Evolutionary conservation across 2,329 filamentous ascomycete species (phyloP), one percentile per base, ranked within the genome.

Genomic region (Microsporum ferrugineum): DNA sequence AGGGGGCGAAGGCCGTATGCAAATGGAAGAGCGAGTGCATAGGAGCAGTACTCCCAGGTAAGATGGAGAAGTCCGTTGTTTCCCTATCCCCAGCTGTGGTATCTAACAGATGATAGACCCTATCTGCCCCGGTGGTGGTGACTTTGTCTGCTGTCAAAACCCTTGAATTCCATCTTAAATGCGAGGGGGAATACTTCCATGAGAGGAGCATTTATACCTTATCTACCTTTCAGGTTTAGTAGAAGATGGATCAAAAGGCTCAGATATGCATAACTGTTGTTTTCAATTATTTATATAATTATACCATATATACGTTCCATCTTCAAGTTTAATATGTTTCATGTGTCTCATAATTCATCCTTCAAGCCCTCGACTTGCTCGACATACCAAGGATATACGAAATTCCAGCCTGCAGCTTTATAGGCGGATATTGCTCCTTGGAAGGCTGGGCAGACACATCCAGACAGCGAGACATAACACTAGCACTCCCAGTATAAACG

Each of bases 401-500:
- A 10, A 47, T 47, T 8, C 17, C 23, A 7, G 10, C 23, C 23
- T 10, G 3, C 43, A 27, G 17, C 23, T 53, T 53, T 7, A 53
- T 33, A 53, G 12, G 31, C 49, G 49, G 29, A 53, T 53, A 6
- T 53, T 53, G 49, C 49, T 64, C 36, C 64, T 66, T 5, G 64
- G 61, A 51, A 66, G 29, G 56, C 63, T 64, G 31, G 72, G 72
- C 39, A 74, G 61, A 57, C 68, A 69, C 51, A 74, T 36, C 83
- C 83, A 85, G 36, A 84, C 67, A 4, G 72, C 63, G 64, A 80
- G 70, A 59, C 82, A 80, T 10, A 77, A 76, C 3, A 71, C 80
- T 56, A 84, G 70, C 57, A 84, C 65, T 6, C 77, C 81, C 63
- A 85, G 68, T 45, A 83, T 77, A 68, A 86, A 80, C 2, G 83